phyloP scores from a whole-genome alignment of 805 yeast species.

The Candida nemodendra region DNA sequence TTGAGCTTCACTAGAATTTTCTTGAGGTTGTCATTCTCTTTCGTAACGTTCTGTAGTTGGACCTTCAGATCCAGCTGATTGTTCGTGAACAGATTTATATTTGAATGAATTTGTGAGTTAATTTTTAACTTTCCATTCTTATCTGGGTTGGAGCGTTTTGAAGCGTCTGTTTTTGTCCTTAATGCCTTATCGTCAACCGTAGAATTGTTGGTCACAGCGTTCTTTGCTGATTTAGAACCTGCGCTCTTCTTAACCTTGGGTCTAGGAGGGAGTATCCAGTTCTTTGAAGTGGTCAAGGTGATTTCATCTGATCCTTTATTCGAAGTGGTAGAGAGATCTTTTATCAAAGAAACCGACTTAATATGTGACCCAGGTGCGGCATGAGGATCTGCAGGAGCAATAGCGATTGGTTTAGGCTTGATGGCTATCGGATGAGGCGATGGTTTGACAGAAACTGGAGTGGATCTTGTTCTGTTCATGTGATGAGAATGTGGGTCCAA shows the following conservation, averaged over 20 bases:
- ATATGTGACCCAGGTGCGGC: constrained; percentile 2
- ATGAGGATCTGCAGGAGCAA: constrained; percentile 20
- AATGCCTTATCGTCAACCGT: constrained; percentile 6
- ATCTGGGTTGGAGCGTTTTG: constrained; percentile 10
- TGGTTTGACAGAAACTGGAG: constrained; percentile 8
- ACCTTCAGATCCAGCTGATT: constrained; percentile 32
- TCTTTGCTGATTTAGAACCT: constrained; percentile 7
- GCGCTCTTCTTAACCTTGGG: constrained; percentile 36
- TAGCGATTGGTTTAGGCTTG: constrained; percentile 28
- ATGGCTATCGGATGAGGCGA: constrained; percentile 32
- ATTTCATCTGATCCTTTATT: constrained; percentile 30
- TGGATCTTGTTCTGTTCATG: constrained; percentile 14
- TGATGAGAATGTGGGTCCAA: constrained; percentile 6
- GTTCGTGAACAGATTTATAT: constrained; percentile 33
- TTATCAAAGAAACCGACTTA: constrained; percentile 8
- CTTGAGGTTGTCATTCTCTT: constrained; percentile 44
- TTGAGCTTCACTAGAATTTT: constrained; percentile 40
- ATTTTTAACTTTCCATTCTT: constrained; percentile 22
- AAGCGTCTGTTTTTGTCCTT: not conserved
- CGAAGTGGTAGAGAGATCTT: constrained; percentile 19
- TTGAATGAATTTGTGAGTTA: constrained; percentile 37
- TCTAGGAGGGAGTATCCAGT: constrained; percentile 58
- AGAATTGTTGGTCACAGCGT: constrained; percentile 1
- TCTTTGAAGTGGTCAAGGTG: constrained; percentile 35
- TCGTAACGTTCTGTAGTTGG: constrained; percentile 41